Conservation (phyloP, 2,329 filamentous ascomycete species). For the Aaosphaeria pasadenensis region DNA sequence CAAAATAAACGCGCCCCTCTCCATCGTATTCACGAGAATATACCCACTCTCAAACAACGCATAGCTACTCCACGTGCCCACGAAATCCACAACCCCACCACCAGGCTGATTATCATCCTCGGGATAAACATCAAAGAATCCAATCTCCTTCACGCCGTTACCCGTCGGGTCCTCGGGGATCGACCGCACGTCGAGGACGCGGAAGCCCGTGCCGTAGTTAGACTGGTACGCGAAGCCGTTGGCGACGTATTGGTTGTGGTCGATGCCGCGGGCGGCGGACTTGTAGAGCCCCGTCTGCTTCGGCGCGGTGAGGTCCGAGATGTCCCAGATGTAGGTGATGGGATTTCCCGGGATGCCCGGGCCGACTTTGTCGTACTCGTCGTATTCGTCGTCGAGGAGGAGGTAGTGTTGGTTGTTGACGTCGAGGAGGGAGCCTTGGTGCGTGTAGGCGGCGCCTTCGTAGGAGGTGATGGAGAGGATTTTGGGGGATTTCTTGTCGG, state of each 20-base stretch:
- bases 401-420: conserved; percentile 31
- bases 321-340: conserved; percentile 41
- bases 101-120: conserved; percentile 39
- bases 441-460: conserved; percentile 54
- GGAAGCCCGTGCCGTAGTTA: conserved; percentile 44
- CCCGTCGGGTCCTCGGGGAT: conserved; percentile 42
- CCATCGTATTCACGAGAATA: conserved; percentile 41
- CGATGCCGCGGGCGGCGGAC: conserved; percentile 37
- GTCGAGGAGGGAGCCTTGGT: conserved; percentile 56
- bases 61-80: conserved; percentile 45
- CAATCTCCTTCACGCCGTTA: conserved; percentile 41
- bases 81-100: conserved; percentile 41
- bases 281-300: conserved; percentile 45
- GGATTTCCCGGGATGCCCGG: conserved; percentile 32
- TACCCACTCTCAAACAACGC: conserved; percentile 38
- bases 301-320: conserved; percentile 28
- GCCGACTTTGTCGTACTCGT: conserved; percentile 37
- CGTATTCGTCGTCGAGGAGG: conserved; percentile 32
- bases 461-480: conserved; percentile 55
- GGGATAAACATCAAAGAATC: conserved; percentile 44
- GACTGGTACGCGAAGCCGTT: conserved; percentile 43
- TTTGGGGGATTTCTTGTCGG: conserved; percentile 54
- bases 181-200: conserved; percentile 41
- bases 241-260: conserved; percentile 49
- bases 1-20: conserved; percentile 37